Base-by-base conservation (phyloP, 441 rosid genomes). In the Populus hybrid region DNA sequence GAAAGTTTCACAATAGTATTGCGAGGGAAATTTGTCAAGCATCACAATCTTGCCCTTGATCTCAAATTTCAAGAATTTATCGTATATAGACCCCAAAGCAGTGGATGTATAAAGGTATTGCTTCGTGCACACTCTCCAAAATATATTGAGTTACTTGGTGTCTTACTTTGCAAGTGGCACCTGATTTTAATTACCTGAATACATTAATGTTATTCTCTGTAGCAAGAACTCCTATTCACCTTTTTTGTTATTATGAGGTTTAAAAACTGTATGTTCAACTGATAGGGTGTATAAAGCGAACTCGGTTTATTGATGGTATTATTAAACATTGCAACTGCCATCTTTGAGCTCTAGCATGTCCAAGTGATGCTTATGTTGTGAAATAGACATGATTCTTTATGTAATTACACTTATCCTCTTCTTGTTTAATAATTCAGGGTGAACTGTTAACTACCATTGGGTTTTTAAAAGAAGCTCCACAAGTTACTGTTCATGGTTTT, bases 391-490 rank as follows among this genome's bases (percentile, higher is more conserved):
- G 23, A 36, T 54, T 57, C 9, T 35, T 18, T 23, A 30, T 8
- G 72, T 73, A 30, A 42, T n/a, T 81, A 34, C 14, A 4, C 72
- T 26, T 65, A 75, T n/a, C 73, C 63, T 4, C 10, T 83, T 77
- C n/a, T 81, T 76, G 32, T 78, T 82, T 66, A 67, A 78, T 69
- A 61, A 46, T 84, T 80, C 88, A 96, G 99, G 95, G 91, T 81
- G 72, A 77, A 72, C 95, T 92, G 61, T 79, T 93, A 64, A 94
- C 98, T 69, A 96, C 98, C 28, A 93, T 96, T 69, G 99, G 99
- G 59, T 96, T 96, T 89, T 76, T 93, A 73, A 94, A 96, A 84
- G 98, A 94, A 83, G 95, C 98, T 85, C 99, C 99, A 10, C 85
- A 83, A 36, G 81, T 92, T 68, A 85, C 80, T 77, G 69, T 93